Base-by-base conservation (phyloP, 2,329 filamentous ascomycete genomes). In the Escovopsis sp. region DNA sequence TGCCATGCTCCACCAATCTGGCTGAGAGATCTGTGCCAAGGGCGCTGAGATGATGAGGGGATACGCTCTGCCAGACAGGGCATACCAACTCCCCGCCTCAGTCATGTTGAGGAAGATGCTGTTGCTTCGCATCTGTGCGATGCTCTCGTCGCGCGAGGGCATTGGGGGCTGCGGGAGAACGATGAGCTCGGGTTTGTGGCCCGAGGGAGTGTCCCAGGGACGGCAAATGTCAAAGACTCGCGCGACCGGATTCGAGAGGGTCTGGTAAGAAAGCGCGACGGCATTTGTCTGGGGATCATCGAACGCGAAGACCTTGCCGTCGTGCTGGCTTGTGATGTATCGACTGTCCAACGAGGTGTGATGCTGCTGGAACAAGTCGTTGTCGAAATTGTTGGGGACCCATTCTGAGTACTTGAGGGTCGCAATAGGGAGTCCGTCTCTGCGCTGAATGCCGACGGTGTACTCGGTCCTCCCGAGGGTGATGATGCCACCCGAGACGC, bases 351-450 rank as follows among this genome's bases (percentile, higher is more conserved):
- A 80, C 1, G 87, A 86, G 10, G 69, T 64, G 12, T 73, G 74
- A 54, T 96, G 91, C 55, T 96, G 86, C 39, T 75, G 75, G 52
- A 86, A 79, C 7, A 98, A 75, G 57, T 98, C 91, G 48, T 76
- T 76, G 59, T 98, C 89, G 46, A 80, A 84, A 45, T 82, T 93
- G 60, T 98, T 98, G 12, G 88, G 84, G 1, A 79, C 80, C 91
- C 91, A 98, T 59, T 98, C 91, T 10, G 86, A 83, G 56, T 93
- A 98, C 49, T 79, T 88, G 50, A 98, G 75, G 0, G 85, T 94
- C 53, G 87, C 94, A 47, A 98, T 81, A 7, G 77, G 75, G 45
- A 81, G 75, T 2, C 81, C 80, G 50, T 82, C 74, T 36, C 72
- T 74, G 45, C 84, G 80, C 49, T 87, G 81, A 36, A 98, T 93